phyloP scores from a whole-genome alignment of 2,329 filamentous ascomycete species.

The Colletotrichum gloeosporioides region DNA sequence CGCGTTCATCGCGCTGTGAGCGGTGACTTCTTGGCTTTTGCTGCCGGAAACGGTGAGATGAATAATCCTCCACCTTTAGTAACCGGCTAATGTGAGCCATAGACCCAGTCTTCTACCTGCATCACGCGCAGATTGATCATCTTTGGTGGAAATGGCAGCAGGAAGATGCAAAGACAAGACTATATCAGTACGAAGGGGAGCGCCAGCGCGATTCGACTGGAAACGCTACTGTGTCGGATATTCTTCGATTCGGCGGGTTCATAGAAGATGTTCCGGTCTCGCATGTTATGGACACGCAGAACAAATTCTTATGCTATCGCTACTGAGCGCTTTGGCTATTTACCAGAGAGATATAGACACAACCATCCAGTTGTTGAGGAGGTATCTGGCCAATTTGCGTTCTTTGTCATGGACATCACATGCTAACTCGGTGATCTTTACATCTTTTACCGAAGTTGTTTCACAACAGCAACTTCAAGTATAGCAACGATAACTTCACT shows the following conservation, averaged over 20 bases:
- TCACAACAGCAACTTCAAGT: neutral
- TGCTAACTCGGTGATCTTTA: neutral
- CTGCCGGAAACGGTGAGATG: constrained; percentile 17
- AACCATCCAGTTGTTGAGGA: neutral
- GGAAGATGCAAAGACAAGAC: neutral
- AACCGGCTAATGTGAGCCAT: neutral
- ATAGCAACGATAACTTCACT: neutral
- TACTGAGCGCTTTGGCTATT: neutral
- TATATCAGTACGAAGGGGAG: neutral
- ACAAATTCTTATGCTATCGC: neutral
- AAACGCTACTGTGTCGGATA: neutral
- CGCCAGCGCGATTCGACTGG: neutral
- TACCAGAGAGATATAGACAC: neutral
- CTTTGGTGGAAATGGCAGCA: neutral
- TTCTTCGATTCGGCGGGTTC: neutral
- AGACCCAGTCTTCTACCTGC: neutral
- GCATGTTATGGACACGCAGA: neutral
- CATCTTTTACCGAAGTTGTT: neutral
- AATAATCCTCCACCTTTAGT: neutral
- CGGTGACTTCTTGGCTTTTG: constrained; percentile 17
- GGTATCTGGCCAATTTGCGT: neutral
- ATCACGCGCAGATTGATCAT: neutral
- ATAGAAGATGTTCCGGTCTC: neutral
- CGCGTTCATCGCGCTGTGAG: constrained; percentile 8
- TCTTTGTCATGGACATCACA: neutral